A percentile compares a stretch with the other conserved stretches of the same genome.
phyloP scores from a whole-genome alignment of 768 basidiomycete genomes.

The Mycena polygramma region DNA sequence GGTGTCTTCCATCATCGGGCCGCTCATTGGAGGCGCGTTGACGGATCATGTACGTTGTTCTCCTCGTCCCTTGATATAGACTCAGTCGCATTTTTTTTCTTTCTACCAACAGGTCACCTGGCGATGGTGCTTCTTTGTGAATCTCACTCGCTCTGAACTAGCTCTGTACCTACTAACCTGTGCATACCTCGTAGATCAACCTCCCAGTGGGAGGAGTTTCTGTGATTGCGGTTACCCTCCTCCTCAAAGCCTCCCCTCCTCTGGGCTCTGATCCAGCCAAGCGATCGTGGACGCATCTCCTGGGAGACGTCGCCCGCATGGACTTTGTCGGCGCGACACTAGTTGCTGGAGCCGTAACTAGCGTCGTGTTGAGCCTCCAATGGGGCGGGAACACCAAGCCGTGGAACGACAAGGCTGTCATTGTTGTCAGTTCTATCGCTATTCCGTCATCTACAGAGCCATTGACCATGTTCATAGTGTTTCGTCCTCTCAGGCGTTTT shows the following conservation, averaged over 20 bases:
- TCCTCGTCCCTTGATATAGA: too few species aligned
- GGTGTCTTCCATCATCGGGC: slow-evolving; percentile 27
- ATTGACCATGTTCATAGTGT: not conserved
- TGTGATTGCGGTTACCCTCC: slow-evolving; percentile 13
- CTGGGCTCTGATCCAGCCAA: slow-evolving; percentile 20
- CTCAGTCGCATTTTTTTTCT: too few species aligned
- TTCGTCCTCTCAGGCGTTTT: slow-evolving; percentile 28
- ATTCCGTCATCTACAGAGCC: too few species aligned
- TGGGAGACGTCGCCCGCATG: slow-evolving; percentile 38
- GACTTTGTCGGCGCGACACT: slow-evolving; percentile 55
- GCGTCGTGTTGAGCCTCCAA: slow-evolving; percentile 55
- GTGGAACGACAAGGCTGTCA: slow-evolving; percentile 45
- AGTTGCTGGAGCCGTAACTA: slow-evolving; percentile 48
- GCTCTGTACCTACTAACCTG: not conserved
- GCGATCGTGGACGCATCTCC: not conserved
- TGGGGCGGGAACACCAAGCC: slow-evolving; percentile 59
- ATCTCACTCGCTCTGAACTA: not conserved
- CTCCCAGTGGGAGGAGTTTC: slow-evolving; percentile 36
- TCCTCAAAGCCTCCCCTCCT: slow-evolving; percentile 24
- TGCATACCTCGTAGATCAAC: slow-evolving; percentile 21
- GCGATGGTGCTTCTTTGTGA: slow-evolving; percentile 39
- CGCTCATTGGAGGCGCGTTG: not conserved
- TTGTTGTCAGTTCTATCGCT: slow-evolving; percentile 12
- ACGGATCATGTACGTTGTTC: too few species aligned
- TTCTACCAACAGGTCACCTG: slow-evolving; percentile 30